Evolutionary conservation across 805 yeast genomes (phyloP).

Genomic region (Saccharomycopsis javanensis): DNA sequence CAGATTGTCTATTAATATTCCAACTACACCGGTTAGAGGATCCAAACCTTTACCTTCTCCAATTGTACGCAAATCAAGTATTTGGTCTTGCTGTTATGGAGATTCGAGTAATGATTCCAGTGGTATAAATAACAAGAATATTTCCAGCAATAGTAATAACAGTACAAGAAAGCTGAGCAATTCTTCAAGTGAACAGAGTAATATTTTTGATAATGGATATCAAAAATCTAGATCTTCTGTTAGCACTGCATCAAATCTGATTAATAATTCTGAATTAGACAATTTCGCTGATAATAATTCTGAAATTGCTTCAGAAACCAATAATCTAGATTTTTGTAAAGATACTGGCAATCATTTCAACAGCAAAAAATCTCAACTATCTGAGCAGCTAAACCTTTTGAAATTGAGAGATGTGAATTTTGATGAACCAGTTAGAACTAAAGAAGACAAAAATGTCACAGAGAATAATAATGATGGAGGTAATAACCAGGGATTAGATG

Average conservation of each 20-base stretch:
- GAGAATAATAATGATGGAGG: neutral
- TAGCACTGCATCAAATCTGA: neutral
- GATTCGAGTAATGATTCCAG: conserved; percentile 4
- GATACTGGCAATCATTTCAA: neutral
- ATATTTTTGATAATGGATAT: neutral
- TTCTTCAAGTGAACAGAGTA: neutral
- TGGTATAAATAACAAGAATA: neutral
- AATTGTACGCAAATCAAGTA: conserved; percentile 11
- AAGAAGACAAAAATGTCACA: neutral
- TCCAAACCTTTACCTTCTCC: conserved; percentile 20
- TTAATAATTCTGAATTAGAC: neutral
- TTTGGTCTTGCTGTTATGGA: conserved; percentile 18
- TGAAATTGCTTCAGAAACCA: neutral
- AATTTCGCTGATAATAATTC: neutral
- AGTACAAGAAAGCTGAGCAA: conserved; percentile 4
- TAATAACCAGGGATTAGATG: neutral
- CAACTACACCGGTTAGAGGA: conserved; percentile 5
- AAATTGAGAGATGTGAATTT: neutral
- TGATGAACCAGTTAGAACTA: neutral
- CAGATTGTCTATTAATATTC: neutral
- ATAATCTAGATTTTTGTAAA: neutral
- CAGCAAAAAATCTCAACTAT: neutral
- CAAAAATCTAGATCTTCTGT: neutral
- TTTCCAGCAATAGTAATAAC: neutral
- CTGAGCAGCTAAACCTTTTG: neutral